Percentiles rank a stretch among this genome's conserved stretches.
These are phyloP conservation scores for Hagleromyces aurorensis DNA, from an alignment of 805 yeast species.

Conservation along the genomic window DNA sequence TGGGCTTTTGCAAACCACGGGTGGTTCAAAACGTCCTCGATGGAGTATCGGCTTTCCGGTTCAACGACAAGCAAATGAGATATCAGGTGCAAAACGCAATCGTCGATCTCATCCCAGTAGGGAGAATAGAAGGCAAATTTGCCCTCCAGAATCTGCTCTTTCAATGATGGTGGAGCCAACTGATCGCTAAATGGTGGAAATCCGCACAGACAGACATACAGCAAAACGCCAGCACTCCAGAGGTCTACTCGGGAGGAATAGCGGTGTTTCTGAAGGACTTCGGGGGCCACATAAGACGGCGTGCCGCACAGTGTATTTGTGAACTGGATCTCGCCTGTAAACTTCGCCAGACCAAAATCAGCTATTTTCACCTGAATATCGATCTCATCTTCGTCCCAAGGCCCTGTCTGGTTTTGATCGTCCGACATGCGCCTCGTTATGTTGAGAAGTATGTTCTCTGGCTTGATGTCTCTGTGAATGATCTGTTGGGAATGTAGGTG, in stretches of 20 bases:
- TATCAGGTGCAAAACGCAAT: constrained; percentile 57
- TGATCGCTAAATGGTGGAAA: constrained; percentile 84
- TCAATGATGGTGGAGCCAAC: constrained; percentile 69
- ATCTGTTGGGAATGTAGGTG: constrained; percentile 62
- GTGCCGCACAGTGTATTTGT: constrained; percentile 80
- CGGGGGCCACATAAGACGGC: constrained; percentile 85
- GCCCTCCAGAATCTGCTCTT: constrained; percentile 62
- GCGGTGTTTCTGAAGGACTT: constrained; percentile 46
- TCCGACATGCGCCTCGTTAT: constrained; percentile 38
- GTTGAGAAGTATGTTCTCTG: constrained; percentile 56
- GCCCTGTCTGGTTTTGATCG: constrained; percentile 30
- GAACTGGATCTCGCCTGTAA: constrained; percentile 61
- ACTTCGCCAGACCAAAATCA: constrained; percentile 64
- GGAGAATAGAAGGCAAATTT: constrained; percentile 71
- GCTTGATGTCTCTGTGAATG: constrained; percentile 73
- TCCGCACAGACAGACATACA: constrained; percentile 75
- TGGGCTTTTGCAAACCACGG: constrained; percentile 63
- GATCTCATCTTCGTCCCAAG: constrained; percentile 45
- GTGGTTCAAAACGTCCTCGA: constrained; percentile 76
- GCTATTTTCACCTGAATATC: constrained; percentile 68
- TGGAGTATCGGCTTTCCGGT: constrained; percentile 65
- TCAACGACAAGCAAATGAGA: constrained; percentile 55
- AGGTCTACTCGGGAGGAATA: constrained; percentile 69
- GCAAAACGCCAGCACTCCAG: constrained; percentile 76
- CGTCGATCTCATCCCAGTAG: constrained; percentile 67